Percentiles rank a stretch among this genome's conserved stretches.
These are phyloP conservation scores for Magnolia kwangsiensis DNA, from an alignment of 164 flowering plant species.

Conservation along the genomic window DNA sequence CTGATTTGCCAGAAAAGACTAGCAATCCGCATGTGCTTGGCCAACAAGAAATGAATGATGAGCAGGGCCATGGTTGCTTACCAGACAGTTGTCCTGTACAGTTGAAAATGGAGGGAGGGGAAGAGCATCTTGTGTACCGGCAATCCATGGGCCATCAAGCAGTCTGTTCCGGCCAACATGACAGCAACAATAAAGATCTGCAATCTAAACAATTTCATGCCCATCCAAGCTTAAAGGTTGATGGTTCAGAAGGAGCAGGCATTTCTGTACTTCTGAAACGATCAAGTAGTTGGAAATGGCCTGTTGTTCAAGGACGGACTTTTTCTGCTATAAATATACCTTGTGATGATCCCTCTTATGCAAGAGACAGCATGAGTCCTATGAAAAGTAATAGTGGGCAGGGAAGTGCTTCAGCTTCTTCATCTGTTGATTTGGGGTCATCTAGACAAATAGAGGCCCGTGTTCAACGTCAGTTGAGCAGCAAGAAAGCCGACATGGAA, in stretches of 20 bases:
- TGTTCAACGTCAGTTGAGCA: constrained; percentile 64
- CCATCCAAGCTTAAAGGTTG: constrained; percentile 31
- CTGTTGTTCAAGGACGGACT: constrained; percentile 63
- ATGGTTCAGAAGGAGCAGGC: constrained; percentile 62
- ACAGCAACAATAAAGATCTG: constrained; percentile 18
- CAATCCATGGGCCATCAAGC: constrained; percentile 21
- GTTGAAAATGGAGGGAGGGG: constrained; percentile 34
- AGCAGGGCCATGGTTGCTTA: constrained; percentile 20
- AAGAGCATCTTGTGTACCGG: constrained; percentile 22
- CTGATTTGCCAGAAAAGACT: constrained; percentile 22
- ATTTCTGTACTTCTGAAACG: constrained; percentile 61
- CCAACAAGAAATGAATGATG: constrained; percentile 20
- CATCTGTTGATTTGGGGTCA: constrained; percentile 72
- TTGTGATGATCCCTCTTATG: constrained; percentile 66
- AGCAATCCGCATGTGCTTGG: constrained; percentile 20
- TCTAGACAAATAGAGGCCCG: constrained; percentile 48
- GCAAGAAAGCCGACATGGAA: constrained; percentile 56
- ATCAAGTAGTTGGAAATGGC: constrained; percentile 75
- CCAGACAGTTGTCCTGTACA: constrained; percentile 23
- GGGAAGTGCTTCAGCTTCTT: constrained; percentile 49
- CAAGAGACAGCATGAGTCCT: constrained; percentile 42
- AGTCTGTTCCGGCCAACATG: constrained; percentile 18
- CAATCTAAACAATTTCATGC: constrained; percentile 23
- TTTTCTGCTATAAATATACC: constrained; percentile 50
- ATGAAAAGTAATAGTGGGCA: constrained; percentile 10